These are phyloP conservation scores for Volvox carteri DNA, from an alignment of 163 green algal species.

Conservation along the genomic window DNA sequence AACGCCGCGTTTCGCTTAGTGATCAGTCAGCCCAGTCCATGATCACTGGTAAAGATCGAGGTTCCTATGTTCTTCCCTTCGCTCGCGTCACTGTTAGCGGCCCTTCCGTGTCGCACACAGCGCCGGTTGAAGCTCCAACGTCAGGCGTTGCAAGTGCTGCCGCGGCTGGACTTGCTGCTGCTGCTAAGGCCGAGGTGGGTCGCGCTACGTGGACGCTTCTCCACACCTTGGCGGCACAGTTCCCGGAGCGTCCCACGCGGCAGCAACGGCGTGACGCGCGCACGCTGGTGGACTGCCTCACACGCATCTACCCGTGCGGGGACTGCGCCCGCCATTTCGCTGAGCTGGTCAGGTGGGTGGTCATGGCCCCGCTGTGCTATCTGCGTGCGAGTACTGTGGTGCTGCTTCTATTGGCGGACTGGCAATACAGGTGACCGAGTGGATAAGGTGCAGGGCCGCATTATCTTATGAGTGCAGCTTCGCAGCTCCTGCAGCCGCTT, in stretches of 20 bases:
- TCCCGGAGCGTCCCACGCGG: conserved; percentile 82
- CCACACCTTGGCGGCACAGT: conserved; percentile 93
- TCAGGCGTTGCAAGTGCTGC: too few relatives aligned
- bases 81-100: neutral
- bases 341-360: conserved; percentile 86
- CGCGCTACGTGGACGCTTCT: conserved; percentile 92
- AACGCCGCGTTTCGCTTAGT: too few relatives aligned
- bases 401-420: too few relatives aligned
- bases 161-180: neutral
- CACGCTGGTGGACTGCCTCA: conserved; percentile 81
- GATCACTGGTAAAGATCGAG: too few relatives aligned
- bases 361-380: too few relatives aligned
- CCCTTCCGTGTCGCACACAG: neutral
- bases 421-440: too few relatives aligned
- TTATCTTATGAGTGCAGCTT: too few relatives aligned
- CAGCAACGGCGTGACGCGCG: conserved; percentile 85
- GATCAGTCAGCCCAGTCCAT: neutral
- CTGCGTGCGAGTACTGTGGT: too few relatives aligned
- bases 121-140: neutral
- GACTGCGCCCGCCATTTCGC: conserved; percentile 91
- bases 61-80: too few relatives aligned
- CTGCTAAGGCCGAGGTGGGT: conserved; percentile 76
- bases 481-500: too few relatives aligned
- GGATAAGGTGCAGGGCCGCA: too few relatives aligned
- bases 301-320: conserved; percentile 91